These are phyloP conservation scores for Neostapfia colusana DNA, from an alignment of 176 grass and related monocot genomes.

Conservation along the genomic window DNA sequence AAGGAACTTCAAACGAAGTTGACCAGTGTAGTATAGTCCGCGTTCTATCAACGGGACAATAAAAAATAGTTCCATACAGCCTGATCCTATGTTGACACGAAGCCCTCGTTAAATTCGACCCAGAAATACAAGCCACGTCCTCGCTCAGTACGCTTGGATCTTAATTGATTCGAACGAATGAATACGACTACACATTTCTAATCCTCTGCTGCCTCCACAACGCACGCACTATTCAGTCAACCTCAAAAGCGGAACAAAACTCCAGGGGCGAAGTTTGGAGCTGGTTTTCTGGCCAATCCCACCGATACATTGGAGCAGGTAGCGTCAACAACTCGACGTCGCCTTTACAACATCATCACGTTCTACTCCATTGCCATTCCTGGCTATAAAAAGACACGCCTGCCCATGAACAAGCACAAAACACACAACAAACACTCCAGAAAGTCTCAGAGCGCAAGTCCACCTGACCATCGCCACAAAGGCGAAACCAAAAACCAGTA, in stretches of 20 bases:
- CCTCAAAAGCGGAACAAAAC: background rate
- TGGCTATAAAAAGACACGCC: constrained; percentile 17
- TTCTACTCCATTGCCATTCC: constrained; percentile 35
- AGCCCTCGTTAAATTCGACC: background rate
- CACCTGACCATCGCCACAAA: constrained; percentile 10
- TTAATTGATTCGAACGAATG: background rate
- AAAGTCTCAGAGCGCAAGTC: background rate
- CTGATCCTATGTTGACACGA: constrained; percentile 3
- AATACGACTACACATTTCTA: background rate
- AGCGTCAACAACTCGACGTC: constrained; percentile 44
- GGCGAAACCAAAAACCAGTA: background rate
- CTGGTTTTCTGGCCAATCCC: background rate
- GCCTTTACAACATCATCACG: constrained; percentile 31
- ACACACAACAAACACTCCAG: background rate
- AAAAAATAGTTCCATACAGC: background rate
- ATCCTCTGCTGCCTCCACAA: background rate
- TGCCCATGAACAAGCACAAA: constrained; percentile 38
- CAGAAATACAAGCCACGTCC: too few species aligned
- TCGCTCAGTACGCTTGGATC: background rate
- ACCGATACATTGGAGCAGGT: constrained; percentile 49
- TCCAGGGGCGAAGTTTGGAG: background rate
- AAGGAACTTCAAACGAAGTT: background rate
- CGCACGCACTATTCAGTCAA: background rate
- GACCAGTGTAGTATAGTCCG: background rate
- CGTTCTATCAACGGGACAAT: background rate